Evolutionary conservation across 495 filamentous ascomycete species (phyloP).

Genomic region (Penicillium nucicola): DNA sequence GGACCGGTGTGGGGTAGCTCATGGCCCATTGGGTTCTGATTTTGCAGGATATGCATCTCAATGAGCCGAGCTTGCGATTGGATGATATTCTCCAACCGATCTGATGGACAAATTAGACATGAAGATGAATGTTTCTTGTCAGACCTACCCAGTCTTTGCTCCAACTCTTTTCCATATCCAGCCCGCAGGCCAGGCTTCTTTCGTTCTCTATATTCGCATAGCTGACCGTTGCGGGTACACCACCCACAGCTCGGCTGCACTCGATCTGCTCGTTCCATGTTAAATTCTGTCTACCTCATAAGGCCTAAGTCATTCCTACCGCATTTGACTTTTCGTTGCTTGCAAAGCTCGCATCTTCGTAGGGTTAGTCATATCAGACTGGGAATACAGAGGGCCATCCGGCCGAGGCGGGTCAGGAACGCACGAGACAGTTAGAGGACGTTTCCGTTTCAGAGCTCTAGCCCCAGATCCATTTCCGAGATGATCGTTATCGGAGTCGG

Average conservation of each 20-base stretch:
- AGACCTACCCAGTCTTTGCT: constrained; percentile 62
- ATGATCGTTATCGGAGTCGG: constrained; percentile 37
- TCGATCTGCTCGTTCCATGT: constrained; percentile 48
- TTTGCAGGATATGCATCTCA: constrained; percentile 47
- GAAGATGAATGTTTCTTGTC: neutral
- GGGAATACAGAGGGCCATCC: too few relatives aligned
- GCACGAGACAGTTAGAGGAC: constrained; percentile 46
- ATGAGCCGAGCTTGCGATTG: constrained; percentile 45
- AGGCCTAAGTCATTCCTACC: constrained; percentile 29
- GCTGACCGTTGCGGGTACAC: constrained; percentile 74
- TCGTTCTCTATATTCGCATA: constrained; percentile 79
- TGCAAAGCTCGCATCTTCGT: constrained; percentile 72
- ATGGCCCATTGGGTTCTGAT: constrained; percentile 19
- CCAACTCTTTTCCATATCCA: constrained; percentile 84
- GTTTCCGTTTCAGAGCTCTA: constrained; percentile 40
- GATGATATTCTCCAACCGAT: constrained; percentile 49
- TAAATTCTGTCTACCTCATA: neutral
- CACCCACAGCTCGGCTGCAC: constrained; percentile 83
- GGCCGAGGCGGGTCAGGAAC: constrained; percentile 14
- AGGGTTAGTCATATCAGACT: constrained; percentile 16
- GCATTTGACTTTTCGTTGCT: constrained; percentile 82
- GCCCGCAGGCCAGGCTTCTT: constrained; percentile 83
- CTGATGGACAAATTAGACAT: constrained; percentile 16
- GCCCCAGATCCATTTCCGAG: constrained; percentile 28
- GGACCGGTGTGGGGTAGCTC: constrained; percentile 25